phyloP scores from a whole-genome alignment of 345 rosid species.

The Hypericum androsaemum region DNA sequence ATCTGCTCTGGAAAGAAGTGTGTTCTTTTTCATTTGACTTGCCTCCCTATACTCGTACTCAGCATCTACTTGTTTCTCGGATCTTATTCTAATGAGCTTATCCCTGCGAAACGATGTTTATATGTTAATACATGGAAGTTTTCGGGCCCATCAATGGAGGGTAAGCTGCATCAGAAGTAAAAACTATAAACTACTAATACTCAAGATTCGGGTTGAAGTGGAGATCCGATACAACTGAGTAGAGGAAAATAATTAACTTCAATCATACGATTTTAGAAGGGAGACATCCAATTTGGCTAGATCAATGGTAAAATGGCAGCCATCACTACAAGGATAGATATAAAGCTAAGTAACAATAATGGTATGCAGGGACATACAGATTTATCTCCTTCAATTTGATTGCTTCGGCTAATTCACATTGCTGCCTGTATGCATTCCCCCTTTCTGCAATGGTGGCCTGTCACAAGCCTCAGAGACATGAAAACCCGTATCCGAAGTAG shows the following conservation, averaged over 20 bases:
- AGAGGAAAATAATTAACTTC: too few relatives aligned
- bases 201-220: too few relatives aligned
- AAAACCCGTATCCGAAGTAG: constrained; percentile 2
- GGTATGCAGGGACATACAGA: constrained; percentile 41
- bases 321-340: neutral
- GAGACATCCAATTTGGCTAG: too few relatives aligned
- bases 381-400: constrained; percentile 93
- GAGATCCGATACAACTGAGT: too few relatives aligned
- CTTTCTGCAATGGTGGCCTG: constrained; percentile 92
- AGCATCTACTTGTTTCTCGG: constrained; percentile 84
- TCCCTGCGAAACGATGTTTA: constrained; percentile 38
- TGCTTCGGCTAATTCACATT: constrained; percentile 91
- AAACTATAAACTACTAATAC: too few relatives aligned
- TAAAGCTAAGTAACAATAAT: neutral
- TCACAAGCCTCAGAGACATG: constrained; percentile 13
- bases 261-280: too few relatives aligned
- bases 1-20: neutral
- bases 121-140: neutral
- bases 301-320: neutral
- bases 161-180: too few relatives aligned
- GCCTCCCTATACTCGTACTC: constrained; percentile 82
- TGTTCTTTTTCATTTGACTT: constrained; percentile 15
- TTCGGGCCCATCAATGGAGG: neutral
- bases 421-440: constrained; percentile 84
- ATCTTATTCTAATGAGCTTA: constrained; percentile 82